Base-by-base conservation (phyloP, 345 rosid genomes). In the Rhodamnia rubescens region DNA sequence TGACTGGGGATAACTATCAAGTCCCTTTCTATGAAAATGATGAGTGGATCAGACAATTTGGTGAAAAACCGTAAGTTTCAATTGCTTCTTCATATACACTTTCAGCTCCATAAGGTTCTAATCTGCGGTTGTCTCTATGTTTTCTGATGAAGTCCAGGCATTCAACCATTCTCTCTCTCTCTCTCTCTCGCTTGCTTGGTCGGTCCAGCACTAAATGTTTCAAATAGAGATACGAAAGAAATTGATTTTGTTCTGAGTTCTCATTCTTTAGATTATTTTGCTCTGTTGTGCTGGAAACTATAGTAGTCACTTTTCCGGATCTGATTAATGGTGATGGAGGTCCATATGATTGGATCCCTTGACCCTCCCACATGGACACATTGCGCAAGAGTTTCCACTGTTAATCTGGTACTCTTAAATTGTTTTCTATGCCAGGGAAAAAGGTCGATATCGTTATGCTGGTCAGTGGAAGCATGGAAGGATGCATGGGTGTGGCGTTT, bases 381-480 rank as follows among this genome's bases (percentile, higher is more conserved):
- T 69, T 0, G 7, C 11, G 32, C 24, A 21, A 16, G 47, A 69
- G 44, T 69, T 69, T 69, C 78, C 36, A 69, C 47, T 32, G 78
- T 18, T 69, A 69, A 32, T 69, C 78, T 69, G 47, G 47, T 69
- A 36, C 47, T 69, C 80, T 36, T 36, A 69, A 36, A 69, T 69
- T 69, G 24, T 69, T 36, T 36, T 69, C 80, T 36, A 10, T 89
- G 87, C 78, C 90, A 96, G 99, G 93, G 98, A 94, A 91, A 94
- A 92, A 91, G 98, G 99, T 78, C 92, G 98, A 59, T 96, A 96
- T 83, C 96, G 99, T 74, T 96, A 96, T 90, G 96, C 98, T 90
- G 98, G 99, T 83, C 93, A 96, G 87, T 96, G 98, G 99, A 96
- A 95, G 96, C 99, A 93, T 85, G 94, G 98, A 53, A 92, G 96